Evolutionary conservation across 192 early-diverging fungal genomes (phyloP).

Genomic region (Coemansia sp.): DNA sequence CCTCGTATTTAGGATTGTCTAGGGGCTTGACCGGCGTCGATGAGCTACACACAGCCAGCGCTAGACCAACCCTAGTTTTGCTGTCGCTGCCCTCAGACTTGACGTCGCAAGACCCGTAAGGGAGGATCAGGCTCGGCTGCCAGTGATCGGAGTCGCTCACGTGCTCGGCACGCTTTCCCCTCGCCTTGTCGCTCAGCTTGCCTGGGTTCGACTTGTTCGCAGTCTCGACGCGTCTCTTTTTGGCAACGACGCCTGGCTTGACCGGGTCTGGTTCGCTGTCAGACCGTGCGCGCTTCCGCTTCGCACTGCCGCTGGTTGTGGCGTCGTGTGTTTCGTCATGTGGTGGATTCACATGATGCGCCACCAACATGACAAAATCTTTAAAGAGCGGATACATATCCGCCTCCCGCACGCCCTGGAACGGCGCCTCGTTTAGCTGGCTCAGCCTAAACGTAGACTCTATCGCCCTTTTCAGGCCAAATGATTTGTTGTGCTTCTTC

Average conservation of each 20-base stretch:
- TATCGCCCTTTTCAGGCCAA: neutral
- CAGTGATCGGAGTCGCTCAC: too few species aligned
- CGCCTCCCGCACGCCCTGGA: neutral
- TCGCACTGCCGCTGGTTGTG: too few species aligned
- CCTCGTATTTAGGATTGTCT: neutral
- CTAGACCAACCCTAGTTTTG: neutral
- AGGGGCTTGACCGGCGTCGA: neutral
- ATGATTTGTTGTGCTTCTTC: neutral
- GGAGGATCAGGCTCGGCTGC: slow-evolving; percentile 1
- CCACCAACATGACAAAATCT: neutral
- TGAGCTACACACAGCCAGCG: neutral
- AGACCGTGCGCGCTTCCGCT: too few species aligned
- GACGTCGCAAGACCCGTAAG: neutral
- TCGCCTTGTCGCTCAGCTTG: too few species aligned
- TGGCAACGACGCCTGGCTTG: too few species aligned
- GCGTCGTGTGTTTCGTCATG: neutral
- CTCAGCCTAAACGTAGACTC: neutral
- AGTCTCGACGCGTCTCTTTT: too few species aligned
- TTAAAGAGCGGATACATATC: neutral
- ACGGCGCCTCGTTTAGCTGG: neutral
- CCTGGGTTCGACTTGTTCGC: too few species aligned
- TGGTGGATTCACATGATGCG: neutral
- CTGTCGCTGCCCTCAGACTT: slow-evolving; percentile 5
- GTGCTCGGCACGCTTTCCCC: too few species aligned
- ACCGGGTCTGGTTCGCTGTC: too few species aligned